These are phyloP conservation scores for Macadamia tetraphylla DNA, from an alignment of 164 flowering plant species.

Conservation along the genomic window DNA sequence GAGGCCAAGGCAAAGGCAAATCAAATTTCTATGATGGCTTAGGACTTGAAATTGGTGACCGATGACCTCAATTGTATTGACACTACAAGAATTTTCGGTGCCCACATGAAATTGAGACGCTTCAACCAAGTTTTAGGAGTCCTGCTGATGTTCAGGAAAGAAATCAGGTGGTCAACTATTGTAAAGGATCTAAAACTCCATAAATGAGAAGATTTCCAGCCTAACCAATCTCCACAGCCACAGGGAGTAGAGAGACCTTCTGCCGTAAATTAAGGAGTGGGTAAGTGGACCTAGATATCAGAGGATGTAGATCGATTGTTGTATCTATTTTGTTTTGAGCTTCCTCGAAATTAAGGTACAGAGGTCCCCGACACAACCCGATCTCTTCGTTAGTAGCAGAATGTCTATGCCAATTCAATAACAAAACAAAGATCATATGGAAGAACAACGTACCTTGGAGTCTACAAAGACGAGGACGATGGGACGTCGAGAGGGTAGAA, in stretches of 20 bases:
- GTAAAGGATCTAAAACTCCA: no score
- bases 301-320: no score
- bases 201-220: neutral
- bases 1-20: no score
- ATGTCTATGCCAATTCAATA: neutral
- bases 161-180: no score
- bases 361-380: neutral
- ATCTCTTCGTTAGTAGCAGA: neutral
- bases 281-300: neutral
- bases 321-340: no score
- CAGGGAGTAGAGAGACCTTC: neutral
- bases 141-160: no score
- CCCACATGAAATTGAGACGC: no score
- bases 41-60: no score
- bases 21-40: no score
- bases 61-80: no score
- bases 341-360: neutral
- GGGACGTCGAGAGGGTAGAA: neutral
- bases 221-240: neutral
- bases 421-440: neutral
- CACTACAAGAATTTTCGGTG: no score
- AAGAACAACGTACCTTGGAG: conserved; percentile 8
- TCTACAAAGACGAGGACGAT: neutral
- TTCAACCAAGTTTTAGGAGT: no score
- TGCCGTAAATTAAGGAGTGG: neutral